Base-by-base conservation (phyloP, 169 alveolate genomes). In the Plasmodium vivax region DNA sequence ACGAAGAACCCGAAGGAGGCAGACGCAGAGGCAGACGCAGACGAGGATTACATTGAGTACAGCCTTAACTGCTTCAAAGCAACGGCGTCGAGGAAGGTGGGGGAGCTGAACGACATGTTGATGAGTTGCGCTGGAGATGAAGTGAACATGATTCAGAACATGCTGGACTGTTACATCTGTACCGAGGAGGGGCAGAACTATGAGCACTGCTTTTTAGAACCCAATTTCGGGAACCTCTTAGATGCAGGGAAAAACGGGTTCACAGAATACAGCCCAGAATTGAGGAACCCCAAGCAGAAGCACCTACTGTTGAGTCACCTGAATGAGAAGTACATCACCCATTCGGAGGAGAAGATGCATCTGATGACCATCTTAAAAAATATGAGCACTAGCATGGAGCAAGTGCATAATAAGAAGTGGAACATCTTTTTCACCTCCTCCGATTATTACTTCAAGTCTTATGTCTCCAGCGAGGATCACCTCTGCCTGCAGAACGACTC, bases 361-460 rank as follows among this genome's bases (percentile, higher is more conserved):
- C 7, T 90, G 6, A 58, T 81, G 47, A 38, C 7, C n/a, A 79
- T 45, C 19, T 43, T 90, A 80, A 90, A 82, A 74, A 80, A 82
- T 7, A 90, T 90, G 30, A 19, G 19, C 32, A 36, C 38, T 16
- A 34, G 32, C 34, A 90, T 90, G 83, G 94, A 47, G 45, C 16
- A 80, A 3, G 75, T 62, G 8, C 77, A 90, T 34, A 82, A 82
- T 3, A 90, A 38, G 9, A 90, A 79, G 34, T 90, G 94, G 94
- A 90, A 90, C 41, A 80, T 90, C 16, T 68, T 90, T 30, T 30
- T 90, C 8, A 36, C 75, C 9, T 80, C 79, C 2, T 72, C 80
- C 2, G 84, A 90, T 41, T 90, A 81, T 82, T 79, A 71, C 82
- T 62, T 90, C n/a, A 90, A 54, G 23, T 58, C 94, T 0, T 81